Conservation (phyloP, 345 rosid species). For the Salix udensis region DNA sequence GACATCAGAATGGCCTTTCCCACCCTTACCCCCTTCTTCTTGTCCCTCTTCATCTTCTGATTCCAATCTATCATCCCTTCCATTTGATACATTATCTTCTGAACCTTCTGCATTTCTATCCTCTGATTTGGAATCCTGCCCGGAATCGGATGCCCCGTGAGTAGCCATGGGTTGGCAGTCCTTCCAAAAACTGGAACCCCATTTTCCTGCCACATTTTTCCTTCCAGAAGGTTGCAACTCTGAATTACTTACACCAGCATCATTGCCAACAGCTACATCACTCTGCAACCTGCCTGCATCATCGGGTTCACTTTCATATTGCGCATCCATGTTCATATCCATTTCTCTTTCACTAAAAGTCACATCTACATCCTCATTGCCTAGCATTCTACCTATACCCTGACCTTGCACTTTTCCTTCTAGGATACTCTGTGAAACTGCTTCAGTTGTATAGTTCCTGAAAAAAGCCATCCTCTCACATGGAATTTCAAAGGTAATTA, state of each 20-base stretch:
- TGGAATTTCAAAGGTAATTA: conserved; percentile 30
- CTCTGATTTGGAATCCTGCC: conserved; percentile 64
- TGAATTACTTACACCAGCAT: conserved; percentile 36
- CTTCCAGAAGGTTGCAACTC: conserved; percentile 59
- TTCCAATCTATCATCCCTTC: conserved; percentile 45
- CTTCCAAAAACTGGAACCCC: conserved; percentile 98
- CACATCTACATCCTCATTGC: conserved; percentile 45
- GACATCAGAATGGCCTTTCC: conserved; percentile 69
- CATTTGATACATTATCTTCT: conserved; percentile 57
- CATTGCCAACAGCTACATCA: conserved; percentile 34
- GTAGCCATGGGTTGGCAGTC: conserved; percentile 86
- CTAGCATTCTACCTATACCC: conserved; percentile 38
- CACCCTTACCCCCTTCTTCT: conserved; percentile 47
- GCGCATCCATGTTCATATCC: conserved; percentile 70
- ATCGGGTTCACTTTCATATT: conserved; percentile 62
- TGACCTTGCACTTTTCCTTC: conserved; percentile 64
- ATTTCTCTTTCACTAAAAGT: conserved; percentile 59
- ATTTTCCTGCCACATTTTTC: conserved; percentile 63
- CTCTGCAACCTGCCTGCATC: conserved; percentile 44
- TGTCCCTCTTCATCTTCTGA: conserved; percentile 69
- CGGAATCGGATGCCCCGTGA: conserved; percentile 60
- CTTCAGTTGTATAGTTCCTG: conserved; percentile 60
- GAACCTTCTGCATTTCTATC: conserved; percentile 48
- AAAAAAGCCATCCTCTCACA: conserved; percentile 81
- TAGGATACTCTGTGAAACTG: conserved; percentile 46